A percentile compares a stretch with the other conserved stretches of the same genome.
Evolutionary conservation across 2,329 filamentous ascomycete species (phyloP).

Genomic region (Amauroascus niger): DNA sequence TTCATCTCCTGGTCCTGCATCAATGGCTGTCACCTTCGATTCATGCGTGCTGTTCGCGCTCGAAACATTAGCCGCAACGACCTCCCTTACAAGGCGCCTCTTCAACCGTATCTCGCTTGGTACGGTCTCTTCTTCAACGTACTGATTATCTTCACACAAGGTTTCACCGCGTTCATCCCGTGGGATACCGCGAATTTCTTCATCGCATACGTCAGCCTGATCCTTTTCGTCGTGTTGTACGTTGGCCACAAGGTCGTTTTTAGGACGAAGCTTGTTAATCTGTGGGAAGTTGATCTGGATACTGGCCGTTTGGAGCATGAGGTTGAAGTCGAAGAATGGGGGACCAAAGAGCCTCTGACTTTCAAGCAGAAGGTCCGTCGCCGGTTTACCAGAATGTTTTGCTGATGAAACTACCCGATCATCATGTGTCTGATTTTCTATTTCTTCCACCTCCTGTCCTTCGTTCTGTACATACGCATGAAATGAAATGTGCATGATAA

Average conservation of each 20-base stretch:
- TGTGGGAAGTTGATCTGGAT: conserved; percentile 36
- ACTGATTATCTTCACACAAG: conserved; percentile 57
- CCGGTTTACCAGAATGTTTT: conserved; percentile 12
- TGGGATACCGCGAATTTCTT: conserved; percentile 56
- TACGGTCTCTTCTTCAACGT: conserved; percentile 58
- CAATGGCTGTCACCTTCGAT: conserved; percentile 51
- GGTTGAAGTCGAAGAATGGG: not conserved
- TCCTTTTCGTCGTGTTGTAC: conserved; percentile 53
- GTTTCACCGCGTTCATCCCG: conserved; percentile 57
- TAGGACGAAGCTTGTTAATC: conserved; percentile 30
- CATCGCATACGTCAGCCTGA: conserved; percentile 53
- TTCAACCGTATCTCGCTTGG: conserved; percentile 55
- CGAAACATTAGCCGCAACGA: conserved; percentile 49
- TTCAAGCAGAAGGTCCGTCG: conserved; percentile 22
- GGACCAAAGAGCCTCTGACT: conserved; percentile 22
- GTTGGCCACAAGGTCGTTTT: conserved; percentile 49
- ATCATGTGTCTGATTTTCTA: not conserved
- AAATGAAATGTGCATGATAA: too few relatives aligned
- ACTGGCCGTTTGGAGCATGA: conserved; percentile 28
- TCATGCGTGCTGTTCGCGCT: conserved; percentile 50
- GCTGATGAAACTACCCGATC: not conserved
- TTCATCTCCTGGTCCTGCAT: conserved; percentile 33
- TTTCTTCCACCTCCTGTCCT: not conserved
- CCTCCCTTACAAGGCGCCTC: conserved; percentile 52
- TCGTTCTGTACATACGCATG: not conserved